Conservation (phyloP, 495 filamentous ascomycete species). For the Podospora didyma region DNA sequence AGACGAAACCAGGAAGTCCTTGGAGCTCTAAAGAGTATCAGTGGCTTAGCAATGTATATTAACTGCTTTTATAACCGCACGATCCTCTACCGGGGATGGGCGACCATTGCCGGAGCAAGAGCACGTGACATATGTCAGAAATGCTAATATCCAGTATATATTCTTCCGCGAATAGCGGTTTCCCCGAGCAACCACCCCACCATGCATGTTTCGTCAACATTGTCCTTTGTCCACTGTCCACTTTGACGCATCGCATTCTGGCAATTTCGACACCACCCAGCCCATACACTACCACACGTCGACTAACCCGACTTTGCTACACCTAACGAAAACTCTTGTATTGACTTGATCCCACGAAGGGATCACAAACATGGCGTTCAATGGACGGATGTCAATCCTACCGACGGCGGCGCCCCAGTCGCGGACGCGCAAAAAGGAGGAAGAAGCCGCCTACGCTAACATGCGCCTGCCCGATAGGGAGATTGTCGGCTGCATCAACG, state of each 20-base stretch:
- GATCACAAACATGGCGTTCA: constrained; percentile 57
- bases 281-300: not conserved
- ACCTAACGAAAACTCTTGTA: too few species aligned
- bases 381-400: constrained; percentile 72
- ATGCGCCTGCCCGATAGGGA: constrained; percentile 85
- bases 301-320: too few species aligned
- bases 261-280: not conserved
- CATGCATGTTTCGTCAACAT: constrained; percentile 13
- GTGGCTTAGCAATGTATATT: too few species aligned
- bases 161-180: not conserved
- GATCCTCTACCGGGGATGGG: too few species aligned
- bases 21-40: too few species aligned
- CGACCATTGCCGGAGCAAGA: too few species aligned
- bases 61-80: too few species aligned
- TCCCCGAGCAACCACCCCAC: constrained; percentile 17
- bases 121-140: too few species aligned
- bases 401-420: constrained; percentile 56
- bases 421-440: constrained; percentile 63
- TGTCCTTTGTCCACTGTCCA: too few species aligned
- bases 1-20: too few species aligned
- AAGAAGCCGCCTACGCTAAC: constrained; percentile 74
- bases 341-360: too few species aligned
- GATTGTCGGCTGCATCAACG: constrained; percentile 93
- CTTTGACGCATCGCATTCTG: not conserved
- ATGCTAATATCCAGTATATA: too few species aligned